phyloP scores from a whole-genome alignment of 2,329 filamentous ascomycete species.

The Albophoma yamanashiensis region DNA sequence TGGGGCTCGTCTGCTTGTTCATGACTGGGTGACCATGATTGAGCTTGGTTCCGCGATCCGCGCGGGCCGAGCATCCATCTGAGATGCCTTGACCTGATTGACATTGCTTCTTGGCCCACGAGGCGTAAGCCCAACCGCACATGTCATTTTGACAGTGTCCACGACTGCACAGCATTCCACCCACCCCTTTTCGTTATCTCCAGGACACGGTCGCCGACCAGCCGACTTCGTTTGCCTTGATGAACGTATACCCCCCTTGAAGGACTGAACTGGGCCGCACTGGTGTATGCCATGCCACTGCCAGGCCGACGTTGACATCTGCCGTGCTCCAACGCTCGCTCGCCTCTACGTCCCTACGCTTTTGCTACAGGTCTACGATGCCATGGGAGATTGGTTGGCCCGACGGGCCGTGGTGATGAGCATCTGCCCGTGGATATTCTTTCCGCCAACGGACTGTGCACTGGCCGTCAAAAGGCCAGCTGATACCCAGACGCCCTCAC shows the following conservation, averaged over 20 bases:
- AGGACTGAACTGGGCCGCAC: not conserved
- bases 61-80: slow-evolving; percentile 6
- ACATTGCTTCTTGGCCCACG: slow-evolving; percentile 15
- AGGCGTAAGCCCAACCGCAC: slow-evolving; percentile 11
- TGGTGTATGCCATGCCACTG: not conserved
- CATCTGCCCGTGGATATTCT: not conserved
- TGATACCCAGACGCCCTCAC: not conserved
- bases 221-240: slow-evolving; percentile 7
- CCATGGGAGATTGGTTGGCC: not conserved
- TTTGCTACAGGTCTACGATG: not conserved
- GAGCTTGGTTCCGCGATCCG: slow-evolving; percentile 9
- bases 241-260: slow-evolving; percentile 9
- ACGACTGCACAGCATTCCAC: slow-evolving; percentile 19
- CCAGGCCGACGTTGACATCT: not conserved
- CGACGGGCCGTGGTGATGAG: not conserved
- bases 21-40: slow-evolving; percentile 23
- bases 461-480: not conserved
- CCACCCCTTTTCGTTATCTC: slow-evolving; percentile 3
- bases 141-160: slow-evolving; percentile 17
- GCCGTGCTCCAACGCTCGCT: not conserved
- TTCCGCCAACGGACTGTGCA: not conserved
- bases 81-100: slow-evolving; percentile 24
- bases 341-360: not conserved
- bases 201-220: slow-evolving; percentile 1
- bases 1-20: slow-evolving; percentile 9